Conservation (phyloP, 257 asterid genomes). For the Solanum rostratum region DNA sequence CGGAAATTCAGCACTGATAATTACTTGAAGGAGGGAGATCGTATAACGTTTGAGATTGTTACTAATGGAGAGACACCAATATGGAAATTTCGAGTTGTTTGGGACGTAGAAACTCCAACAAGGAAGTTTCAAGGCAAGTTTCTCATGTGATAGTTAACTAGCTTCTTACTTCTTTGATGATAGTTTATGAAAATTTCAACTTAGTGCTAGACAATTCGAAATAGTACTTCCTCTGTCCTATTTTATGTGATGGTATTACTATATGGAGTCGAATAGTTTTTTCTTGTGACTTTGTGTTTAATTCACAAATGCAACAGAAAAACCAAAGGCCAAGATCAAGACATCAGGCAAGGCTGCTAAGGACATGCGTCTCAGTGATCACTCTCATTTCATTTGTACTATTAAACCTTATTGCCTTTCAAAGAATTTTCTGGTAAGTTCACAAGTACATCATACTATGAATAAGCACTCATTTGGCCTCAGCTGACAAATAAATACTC, state of each 20-base stretch:
- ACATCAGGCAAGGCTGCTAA: not conserved
- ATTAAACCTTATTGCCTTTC: not conserved
- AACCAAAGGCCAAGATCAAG: not conserved
- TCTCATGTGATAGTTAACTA: not conserved
- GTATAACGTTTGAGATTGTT: not conserved
- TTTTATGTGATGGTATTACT: not conserved
- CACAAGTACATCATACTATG: too few relatives aligned
- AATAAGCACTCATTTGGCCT: not conserved
- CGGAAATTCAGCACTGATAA: not conserved
- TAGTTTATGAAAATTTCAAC: too few relatives aligned
- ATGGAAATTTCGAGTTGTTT: not conserved
- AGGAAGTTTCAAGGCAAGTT: not conserved
- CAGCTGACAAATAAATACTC: not conserved
- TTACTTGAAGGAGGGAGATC: not conserved
- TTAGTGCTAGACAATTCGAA: too few relatives aligned
- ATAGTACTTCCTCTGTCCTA: not conserved
- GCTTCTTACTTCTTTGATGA: too few relatives aligned
- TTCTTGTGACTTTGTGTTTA: not conserved
- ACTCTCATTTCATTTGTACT: not conserved
- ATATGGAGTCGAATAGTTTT: not conserved
- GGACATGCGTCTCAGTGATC: not conserved
- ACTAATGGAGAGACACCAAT: not conserved
- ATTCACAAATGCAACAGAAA: not conserved
- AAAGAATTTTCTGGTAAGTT: not conserved
- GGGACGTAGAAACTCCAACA: too few relatives aligned